Evolutionary conservation across 495 filamentous ascomycete genomes (phyloP).

Genomic region (Apiosordaria backusii): DNA sequence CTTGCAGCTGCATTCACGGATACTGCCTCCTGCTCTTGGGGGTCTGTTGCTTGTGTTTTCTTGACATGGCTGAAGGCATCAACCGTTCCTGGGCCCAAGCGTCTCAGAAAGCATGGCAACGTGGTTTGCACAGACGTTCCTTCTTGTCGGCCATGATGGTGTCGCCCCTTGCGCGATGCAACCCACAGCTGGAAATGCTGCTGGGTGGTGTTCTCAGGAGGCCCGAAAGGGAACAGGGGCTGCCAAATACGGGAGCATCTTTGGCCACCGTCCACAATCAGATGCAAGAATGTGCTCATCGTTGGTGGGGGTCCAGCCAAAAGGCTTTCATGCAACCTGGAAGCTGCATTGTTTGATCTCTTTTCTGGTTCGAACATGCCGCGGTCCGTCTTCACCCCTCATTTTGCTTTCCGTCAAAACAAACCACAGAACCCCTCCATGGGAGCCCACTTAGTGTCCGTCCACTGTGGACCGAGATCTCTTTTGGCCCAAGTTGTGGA

Average conservation of each 20-base stretch:
- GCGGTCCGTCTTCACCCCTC: background rate
- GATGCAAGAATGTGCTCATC: slow-evolving; percentile 3
- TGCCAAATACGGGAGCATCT: slow-evolving; percentile 11
- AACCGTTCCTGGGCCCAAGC: background rate
- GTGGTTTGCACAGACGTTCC: slow-evolving; percentile 7
- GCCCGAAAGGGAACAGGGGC: slow-evolving; percentile 12
- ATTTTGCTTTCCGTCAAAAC: background rate
- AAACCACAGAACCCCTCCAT: background rate
- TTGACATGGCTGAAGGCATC: background rate
- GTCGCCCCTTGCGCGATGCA: slow-evolving; percentile 16
- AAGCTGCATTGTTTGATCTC: slow-evolving; percentile 9
- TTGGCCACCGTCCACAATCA: background rate
- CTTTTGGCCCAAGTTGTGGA: slow-evolving; percentile 9
- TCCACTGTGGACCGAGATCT: slow-evolving; percentile 15
- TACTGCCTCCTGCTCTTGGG: too few relatives aligned
- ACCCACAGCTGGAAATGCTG: slow-evolving; percentile 15
- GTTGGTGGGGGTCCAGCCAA: background rate
- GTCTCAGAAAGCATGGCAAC: background rate
- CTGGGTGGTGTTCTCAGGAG: background rate
- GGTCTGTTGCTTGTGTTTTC: background rate
- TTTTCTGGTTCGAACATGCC: slow-evolving; percentile 1
- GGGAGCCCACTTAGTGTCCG: background rate
- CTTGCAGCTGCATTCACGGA: too few relatives aligned
- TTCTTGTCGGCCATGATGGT: background rate
- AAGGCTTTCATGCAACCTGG: background rate